phyloP scores from a whole-genome alignment of 2,329 filamentous ascomycete species.

The Cladosporium sp. region DNA sequence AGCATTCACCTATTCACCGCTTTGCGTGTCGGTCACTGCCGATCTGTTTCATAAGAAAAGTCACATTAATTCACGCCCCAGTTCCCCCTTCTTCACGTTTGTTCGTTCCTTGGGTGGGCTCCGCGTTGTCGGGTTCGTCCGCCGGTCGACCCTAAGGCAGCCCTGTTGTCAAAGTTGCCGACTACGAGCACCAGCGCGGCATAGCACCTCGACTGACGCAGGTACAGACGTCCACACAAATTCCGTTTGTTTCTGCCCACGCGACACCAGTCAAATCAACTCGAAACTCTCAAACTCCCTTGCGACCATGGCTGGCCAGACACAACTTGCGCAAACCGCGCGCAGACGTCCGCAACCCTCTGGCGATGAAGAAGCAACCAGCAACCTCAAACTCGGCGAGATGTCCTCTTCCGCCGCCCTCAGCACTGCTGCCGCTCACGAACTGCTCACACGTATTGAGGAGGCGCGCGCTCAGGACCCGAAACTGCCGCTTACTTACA shows the following conservation, averaged over 20 bases:
- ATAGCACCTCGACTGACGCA: neutral
- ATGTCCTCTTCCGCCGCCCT: constrained; percentile 89
- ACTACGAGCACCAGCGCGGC: too few species aligned
- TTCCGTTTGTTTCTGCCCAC: neutral
- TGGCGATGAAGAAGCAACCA: constrained; percentile 83
- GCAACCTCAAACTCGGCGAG: constrained; percentile 81
- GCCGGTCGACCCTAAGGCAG: neutral
- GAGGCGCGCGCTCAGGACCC: constrained; percentile 59
- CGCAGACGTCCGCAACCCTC: constrained; percentile 65
- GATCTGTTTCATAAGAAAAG: too few species aligned
- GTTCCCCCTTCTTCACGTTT: neutral
- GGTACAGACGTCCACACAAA: neutral
- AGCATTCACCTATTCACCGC: too few species aligned
- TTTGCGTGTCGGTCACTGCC: too few species aligned
- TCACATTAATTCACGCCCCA: too few species aligned
- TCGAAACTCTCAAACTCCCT: neutral
- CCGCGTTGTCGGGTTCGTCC: neutral
- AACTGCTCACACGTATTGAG: constrained; percentile 82
- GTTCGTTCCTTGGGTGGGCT: neutral
- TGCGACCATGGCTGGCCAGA: constrained; percentile 27
- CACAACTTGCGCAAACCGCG: constrained; percentile 24
- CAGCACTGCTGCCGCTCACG: constrained; percentile 84
- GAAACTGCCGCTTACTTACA: constrained; percentile 64
- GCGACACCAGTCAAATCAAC: neutral
- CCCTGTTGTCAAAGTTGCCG: neutral